Base-by-base conservation (phyloP, 2,329 filamentous ascomycete species). In the Pseudogymnoascus sp. region DNA sequence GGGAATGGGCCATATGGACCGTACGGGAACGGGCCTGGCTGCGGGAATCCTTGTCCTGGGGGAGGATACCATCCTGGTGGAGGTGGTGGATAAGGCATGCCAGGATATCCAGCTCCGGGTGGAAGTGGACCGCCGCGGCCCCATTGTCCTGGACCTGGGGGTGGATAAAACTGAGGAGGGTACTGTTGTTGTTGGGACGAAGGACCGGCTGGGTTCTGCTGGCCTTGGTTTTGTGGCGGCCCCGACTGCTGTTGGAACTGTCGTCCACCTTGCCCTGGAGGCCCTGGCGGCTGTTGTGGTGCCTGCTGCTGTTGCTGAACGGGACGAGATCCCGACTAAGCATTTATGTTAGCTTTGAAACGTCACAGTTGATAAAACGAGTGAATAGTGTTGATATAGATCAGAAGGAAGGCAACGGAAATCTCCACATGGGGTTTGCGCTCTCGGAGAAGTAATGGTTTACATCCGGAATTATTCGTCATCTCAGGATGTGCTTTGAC, bases 381-480 rank as follows among this genome's bases (percentile, higher is more conserved):
- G n/a, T 22, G 9, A 22, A 12, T 55, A 14, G 33, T 33, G 28
- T 33, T 55, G 9, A 28, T 33, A 60, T 39, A 25, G 58, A 86
- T 96, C 92, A 97, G 92, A 96, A 97, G 92, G 92, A 97, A 97
- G 92, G 92, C 92, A 97, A 96, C 92, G 92, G 92, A 96, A 88
- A 89, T 88, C 85, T 79, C 96, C 92, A 87, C 96, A 92, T 96
- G 80, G 84, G 83, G 80, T 85, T 87, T 96, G 92, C 92, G 91
- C 91, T 89, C 88, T 88, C 89, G 89, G 89, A 88, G 88, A 86
- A 84, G 81, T 82, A 84, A 82, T 83, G 78, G 78, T 95, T 96
- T 91, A 94, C 91, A 96, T 96, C 92, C 92, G 92, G 84, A 88
- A 90, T 96, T 79, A 79, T 94, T 95, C 90, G 91, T 96, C 92